Percentiles rank a stretch among this genome's conserved stretches.
Evolutionary conservation across 2,329 filamentous ascomycete species (phyloP).

Genomic region (Dryadomyces quercus-mongolicae): DNA sequence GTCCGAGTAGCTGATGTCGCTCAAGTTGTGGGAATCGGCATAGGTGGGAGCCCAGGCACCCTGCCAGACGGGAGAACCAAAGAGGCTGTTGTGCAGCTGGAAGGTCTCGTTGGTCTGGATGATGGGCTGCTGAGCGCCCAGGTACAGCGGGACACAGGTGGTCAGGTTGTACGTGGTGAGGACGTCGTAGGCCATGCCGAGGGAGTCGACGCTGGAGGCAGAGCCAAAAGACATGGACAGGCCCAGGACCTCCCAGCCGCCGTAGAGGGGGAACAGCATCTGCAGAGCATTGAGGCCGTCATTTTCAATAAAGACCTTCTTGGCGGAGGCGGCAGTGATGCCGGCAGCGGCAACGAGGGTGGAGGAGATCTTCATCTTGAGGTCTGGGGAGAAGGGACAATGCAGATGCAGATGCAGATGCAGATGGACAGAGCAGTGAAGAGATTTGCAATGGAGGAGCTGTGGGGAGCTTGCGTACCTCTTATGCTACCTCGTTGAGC

Average conservation of each 20-base stretch:
- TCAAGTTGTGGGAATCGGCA: slow-evolving; percentile 2
- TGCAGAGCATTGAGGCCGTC: slow-evolving; percentile 5
- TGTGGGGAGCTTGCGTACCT: too few species aligned
- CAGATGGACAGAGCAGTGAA: too few species aligned
- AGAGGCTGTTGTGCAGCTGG: slow-evolving; percentile 6
- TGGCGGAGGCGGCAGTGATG: not conserved
- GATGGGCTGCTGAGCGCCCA: slow-evolving; percentile 7
- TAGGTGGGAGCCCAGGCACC: slow-evolving; percentile 4
- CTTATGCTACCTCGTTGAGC: too few species aligned
- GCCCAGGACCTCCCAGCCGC: slow-evolving; percentile 5
- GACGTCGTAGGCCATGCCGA: slow-evolving; percentile 1
- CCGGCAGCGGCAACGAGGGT: not conserved
- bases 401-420: too few species aligned
- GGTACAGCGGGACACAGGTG: slow-evolving; percentile 3
- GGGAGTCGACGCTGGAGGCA: not conserved
- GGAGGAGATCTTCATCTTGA: not conserved
- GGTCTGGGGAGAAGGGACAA: too few species aligned
- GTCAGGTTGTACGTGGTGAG: slow-evolving; percentile 5
- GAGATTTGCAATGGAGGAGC: too few species aligned
- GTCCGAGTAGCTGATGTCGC: slow-evolving; percentile 1
- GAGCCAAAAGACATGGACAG: slow-evolving; percentile 7
- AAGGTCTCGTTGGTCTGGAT: slow-evolving; percentile 6
- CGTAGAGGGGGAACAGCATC: slow-evolving; percentile 3
- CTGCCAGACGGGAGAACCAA: slow-evolving; percentile 6
- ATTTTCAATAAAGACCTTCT: slow-evolving; percentile 7